Evolutionary conservation across 805 yeast genomes (phyloP), one percentile per base, ranked within the genome.

Genomic region (Yamadazyma insecticola): DNA sequence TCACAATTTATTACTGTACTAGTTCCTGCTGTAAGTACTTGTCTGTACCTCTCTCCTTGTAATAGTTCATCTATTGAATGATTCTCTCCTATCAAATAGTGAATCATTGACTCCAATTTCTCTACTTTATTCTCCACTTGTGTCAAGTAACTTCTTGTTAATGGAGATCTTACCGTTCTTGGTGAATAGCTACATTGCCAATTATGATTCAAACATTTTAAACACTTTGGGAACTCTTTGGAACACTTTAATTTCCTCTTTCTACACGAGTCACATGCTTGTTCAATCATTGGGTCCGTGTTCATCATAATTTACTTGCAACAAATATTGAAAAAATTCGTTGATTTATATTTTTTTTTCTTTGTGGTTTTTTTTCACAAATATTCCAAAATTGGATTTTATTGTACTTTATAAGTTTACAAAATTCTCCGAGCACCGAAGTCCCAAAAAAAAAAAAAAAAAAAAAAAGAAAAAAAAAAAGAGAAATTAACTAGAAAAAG

Each of bases 141-240:
- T 11, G 95, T 85, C 42, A 86, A 60, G 57, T 84, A 81, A 4
- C 82, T 86, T 43, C 96, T 63, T 0, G 95, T 86, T 34, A 86
- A 59, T 0, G 95, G 95, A 4, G 90, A 78, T 33, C 95, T 64
- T 20, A 81, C 79, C 2, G 79, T 72, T 38, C 83, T 67, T 11
- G 96, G 95, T 14, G 89, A 79, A 50, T 86, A 86, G 2, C 74
- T 58, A 54, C 96, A 86, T 19, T 72, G 71, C 83, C 94, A 80
- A 14, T 68, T 64, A 49, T 83, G 86, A 33, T 72, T 75, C 6
- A 67, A 53, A 60, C 96, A 86, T 48, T 84, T 84, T 26, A 78
- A 62, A 49, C 95, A 86, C 40, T 71, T 73, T 2, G 95, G 96
- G 16, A 58, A 67, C 37, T 79, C 85, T 47, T 84, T 86, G 18